phyloP scores from a whole-genome alignment of 169 alveolate genomes.

The Babesia sp. region DNA sequence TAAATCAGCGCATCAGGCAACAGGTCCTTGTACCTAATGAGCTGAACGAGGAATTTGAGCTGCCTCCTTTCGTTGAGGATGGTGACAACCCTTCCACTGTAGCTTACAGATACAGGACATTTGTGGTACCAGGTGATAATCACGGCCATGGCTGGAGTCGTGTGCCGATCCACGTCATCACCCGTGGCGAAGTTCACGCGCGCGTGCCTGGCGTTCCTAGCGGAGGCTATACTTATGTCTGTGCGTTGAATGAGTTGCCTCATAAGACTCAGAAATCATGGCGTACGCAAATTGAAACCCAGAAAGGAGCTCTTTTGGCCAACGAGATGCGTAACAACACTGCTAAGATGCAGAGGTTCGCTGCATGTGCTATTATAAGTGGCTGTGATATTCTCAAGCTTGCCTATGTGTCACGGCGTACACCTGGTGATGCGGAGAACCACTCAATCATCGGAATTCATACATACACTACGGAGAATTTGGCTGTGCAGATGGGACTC shows the following conservation, averaged over 20 bases:
- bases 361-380: slow-evolving; percentile 85
- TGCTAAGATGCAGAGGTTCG: slow-evolving; percentile 83
- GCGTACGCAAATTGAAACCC: slow-evolving; percentile 86
- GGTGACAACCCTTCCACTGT: slow-evolving; percentile 78
- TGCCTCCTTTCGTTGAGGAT: slow-evolving; percentile 75
- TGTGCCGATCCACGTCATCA: slow-evolving; percentile 57
- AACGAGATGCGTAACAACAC: slow-evolving; percentile 87
- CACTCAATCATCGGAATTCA: slow-evolving; percentile 82
- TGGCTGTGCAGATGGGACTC: slow-evolving; percentile 88
- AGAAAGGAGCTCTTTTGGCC: slow-evolving; percentile 86
- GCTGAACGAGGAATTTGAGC: slow-evolving; percentile 69
- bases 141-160: slow-evolving; percentile 65
- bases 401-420: slow-evolving; percentile 83
- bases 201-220: slow-evolving; percentile 66
- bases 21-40: slow-evolving; percentile 78
- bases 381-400: slow-evolving; percentile 86
- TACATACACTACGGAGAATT: slow-evolving; percentile 85
- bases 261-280: slow-evolving; percentile 81
- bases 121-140: slow-evolving; percentile 77
- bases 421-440: slow-evolving; percentile 84
- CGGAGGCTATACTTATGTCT: slow-evolving; percentile 77
- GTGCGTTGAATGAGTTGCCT: slow-evolving; percentile 84
- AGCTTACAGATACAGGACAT: slow-evolving; percentile 85
- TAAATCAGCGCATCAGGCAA: slow-evolving; percentile 85
- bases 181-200: slow-evolving; percentile 82